Conservation (phyloP, 805 yeast genomes). For the Myxozyma geophila region DNA sequence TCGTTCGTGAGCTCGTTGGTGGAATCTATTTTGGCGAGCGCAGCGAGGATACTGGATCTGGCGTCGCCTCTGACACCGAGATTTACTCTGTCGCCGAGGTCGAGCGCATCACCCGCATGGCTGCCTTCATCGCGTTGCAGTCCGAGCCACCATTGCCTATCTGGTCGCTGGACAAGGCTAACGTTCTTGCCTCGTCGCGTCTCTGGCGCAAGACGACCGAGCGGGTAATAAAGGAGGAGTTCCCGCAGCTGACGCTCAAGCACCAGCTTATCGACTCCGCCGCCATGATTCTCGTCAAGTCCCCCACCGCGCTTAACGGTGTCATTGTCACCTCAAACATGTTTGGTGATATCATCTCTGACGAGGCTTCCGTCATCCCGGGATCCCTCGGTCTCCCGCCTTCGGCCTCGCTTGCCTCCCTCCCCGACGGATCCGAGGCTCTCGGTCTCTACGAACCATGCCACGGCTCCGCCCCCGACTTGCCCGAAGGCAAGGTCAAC, state of each 20-base stretch:
- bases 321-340: constrained; percentile 89
- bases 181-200: constrained; percentile 93
- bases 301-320: constrained; percentile 91
- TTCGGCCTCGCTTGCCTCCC: constrained; percentile 93
- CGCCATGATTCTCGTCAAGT: constrained; percentile 94
- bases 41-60: constrained; percentile 84
- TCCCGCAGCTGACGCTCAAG: constrained; percentile 83
- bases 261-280: constrained; percentile 98
- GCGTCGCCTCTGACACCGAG: constrained; percentile 93
- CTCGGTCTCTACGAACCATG: constrained; percentile 98
- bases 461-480: constrained; percentile 98
- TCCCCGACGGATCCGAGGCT: constrained; percentile 92
- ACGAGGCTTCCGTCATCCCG: constrained; percentile 97
- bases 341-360: constrained; percentile 98
- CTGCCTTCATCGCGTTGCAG: constrained; percentile 94
- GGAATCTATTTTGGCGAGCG: constrained; percentile 98
- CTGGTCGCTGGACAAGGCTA: constrained; percentile 97
- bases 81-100: constrained; percentile 89
- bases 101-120: constrained; percentile 96
- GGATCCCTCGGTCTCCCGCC: constrained; percentile 96
- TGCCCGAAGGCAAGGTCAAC: constrained; percentile 83
- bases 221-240: constrained; percentile 80
- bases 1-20: constrained; percentile 96
- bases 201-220: constrained; percentile 95
- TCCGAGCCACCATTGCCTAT: constrained; percentile 91